Percentiles rank a stretch among this genome's conserved stretches.
phyloP scores from a whole-genome alignment of 768 basidiomycete genomes.

The Dioszegia crocea region DNA sequence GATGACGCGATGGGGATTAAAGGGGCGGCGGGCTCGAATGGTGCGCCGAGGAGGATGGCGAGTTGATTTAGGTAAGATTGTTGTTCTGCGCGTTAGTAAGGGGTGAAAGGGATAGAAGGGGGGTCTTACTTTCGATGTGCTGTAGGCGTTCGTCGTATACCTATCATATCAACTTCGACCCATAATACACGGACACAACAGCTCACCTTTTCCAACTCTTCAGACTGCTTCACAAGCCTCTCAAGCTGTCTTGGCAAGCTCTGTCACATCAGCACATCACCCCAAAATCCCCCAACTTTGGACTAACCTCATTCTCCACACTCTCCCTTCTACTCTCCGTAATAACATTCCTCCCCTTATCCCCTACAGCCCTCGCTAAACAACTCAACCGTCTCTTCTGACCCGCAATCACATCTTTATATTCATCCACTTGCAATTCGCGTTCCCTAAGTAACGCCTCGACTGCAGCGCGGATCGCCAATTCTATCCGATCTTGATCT shows the following conservation, averaged over 20 bases:
- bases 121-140: slow-evolving; percentile 33
- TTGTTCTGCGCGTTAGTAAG: slow-evolving; percentile 33
- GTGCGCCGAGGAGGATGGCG: slow-evolving; percentile 73
- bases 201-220: slow-evolving; percentile 54
- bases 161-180: slow-evolving; percentile 12
- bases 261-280: slow-evolving; percentile 16
- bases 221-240: slow-evolving; percentile 65
- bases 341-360: slow-evolving; percentile 55
- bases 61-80: slow-evolving; percentile 78
- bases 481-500: slow-evolving; percentile 69
- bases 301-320: slow-evolving; percentile 33
- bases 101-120: not conserved
- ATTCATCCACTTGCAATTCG: slow-evolving; percentile 70
- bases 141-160: slow-evolving; percentile 31
- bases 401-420: slow-evolving; percentile 61
- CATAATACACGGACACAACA: no score
- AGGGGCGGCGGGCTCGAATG: slow-evolving; percentile 56
- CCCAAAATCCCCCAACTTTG: not conserved
- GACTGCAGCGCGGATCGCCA: slow-evolving; percentile 69
- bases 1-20: slow-evolving; percentile 27
- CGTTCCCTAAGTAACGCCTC: slow-evolving; percentile 67
- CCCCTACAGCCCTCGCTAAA: slow-evolving; percentile 67
- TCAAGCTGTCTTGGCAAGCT: slow-evolving; percentile 69
- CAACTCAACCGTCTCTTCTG: slow-evolving; percentile 65
- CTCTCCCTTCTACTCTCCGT: slow-evolving; percentile 64